These are phyloP conservation scores for Biscogniauxia marginata DNA, from an alignment of 2,329 filamentous ascomycete species.

Conservation along the genomic window DNA sequence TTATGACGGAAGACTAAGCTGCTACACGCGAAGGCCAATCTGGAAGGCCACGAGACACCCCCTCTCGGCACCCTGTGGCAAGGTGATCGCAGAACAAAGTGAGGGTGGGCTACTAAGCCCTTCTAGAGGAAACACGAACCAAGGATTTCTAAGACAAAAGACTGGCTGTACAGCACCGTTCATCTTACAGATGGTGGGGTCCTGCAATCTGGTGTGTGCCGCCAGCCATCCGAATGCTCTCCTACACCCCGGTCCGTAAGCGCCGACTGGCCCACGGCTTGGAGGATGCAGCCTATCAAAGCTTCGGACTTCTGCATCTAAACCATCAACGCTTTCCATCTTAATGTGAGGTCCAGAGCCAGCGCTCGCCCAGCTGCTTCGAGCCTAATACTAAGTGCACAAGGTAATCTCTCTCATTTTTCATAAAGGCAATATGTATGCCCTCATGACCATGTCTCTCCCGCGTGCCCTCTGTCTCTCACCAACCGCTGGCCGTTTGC, in stretches of 20 bases:
- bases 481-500: conserved; percentile 32
- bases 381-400: conserved; percentile 30
- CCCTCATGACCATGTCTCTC: conserved; percentile 22
- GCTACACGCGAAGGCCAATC: conserved; percentile 36
- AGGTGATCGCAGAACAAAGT: conserved; percentile 32
- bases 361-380: conserved; percentile 31
- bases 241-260: conserved; percentile 43
- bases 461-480: conserved; percentile 21
- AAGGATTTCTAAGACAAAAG: conserved; percentile 49
- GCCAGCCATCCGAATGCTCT: conserved; percentile 43
- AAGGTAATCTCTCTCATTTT: conserved; percentile 23
- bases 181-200: conserved; percentile 43
- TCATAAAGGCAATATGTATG: conserved; percentile 29
- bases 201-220: conserved; percentile 41
- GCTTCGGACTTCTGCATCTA: conserved; percentile 32
- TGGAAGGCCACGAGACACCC: conserved; percentile 42
- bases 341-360: conserved; percentile 28
- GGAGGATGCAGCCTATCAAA: conserved; percentile 44
- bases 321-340: conserved; percentile 33
- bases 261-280: conserved; percentile 45
- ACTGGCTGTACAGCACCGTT: conserved; percentile 42
- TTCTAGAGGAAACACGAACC: conserved; percentile 33
- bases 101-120: conserved; percentile 28
- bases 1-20: conserved; percentile 24
- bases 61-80: conserved; percentile 39